Percentiles rank a stretch among this genome's conserved stretches.
Conservation (phyloP, 371 early-diverging fungal genomes). For the Mucor plumbeus region DNA sequence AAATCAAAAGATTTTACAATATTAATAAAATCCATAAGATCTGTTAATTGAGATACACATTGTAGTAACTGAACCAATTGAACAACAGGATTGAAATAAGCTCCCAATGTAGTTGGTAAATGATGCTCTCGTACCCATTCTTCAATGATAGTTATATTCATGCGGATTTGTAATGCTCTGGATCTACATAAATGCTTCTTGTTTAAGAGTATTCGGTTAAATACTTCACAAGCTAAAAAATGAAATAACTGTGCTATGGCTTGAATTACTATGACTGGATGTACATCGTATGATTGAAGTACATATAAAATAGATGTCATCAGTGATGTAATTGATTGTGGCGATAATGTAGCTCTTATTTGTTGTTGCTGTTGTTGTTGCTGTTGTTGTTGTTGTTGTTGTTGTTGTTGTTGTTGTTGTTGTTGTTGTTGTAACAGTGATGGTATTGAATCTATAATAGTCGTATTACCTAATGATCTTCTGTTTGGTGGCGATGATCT, state of each 20-base stretch:
- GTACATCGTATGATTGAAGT: constrained; percentile 68
- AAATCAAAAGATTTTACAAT: constrained; percentile 68
- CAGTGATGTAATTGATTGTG: constrained; percentile 66
- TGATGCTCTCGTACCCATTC: constrained; percentile 81
- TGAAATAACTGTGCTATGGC: constrained; percentile 76
- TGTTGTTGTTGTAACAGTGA: not conserved
- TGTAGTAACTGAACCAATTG: constrained; percentile 86
- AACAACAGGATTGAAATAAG: constrained; percentile 67
- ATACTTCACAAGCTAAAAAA: constrained; percentile 75
- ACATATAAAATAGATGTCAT: constrained; percentile 65
- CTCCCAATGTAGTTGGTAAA: constrained; percentile 41
- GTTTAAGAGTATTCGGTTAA: constrained; percentile 81
- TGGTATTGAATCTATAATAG: not conserved
- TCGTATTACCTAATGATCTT: not conserved
- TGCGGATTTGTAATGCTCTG: constrained; percentile 82
- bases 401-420: constrained; percentile 9
- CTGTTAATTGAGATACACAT: constrained; percentile 71
- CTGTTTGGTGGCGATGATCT: constrained; percentile 7
- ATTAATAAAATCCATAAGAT: constrained; percentile 73
- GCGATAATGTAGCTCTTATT: constrained; percentile 39
- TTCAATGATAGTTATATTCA: constrained; percentile 80
- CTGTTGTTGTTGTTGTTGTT: constrained; percentile 1
- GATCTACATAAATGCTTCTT: constrained; percentile 79
- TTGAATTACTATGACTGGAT: constrained; percentile 73
- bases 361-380: constrained; percentile 16